A percentile compares a stretch with the other conserved stretches of the same genome.
These are phyloP conservation scores for Artemisia argyi DNA, from an alignment of 129 eudicot genomes.

Conservation along the genomic window DNA sequence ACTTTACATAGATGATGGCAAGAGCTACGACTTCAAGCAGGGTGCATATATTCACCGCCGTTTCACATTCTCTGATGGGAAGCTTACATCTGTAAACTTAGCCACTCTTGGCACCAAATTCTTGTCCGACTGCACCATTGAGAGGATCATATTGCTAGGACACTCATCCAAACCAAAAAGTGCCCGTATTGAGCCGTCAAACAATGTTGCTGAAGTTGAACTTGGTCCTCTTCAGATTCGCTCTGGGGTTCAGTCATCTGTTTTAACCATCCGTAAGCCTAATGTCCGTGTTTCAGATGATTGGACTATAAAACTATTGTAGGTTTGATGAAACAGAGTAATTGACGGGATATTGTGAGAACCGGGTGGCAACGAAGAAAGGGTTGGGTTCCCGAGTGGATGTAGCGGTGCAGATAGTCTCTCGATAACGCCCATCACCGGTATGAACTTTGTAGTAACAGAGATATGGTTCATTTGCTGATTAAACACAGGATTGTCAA, in stretches of 20 bases:
- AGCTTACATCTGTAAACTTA: slow-evolving; percentile 64
- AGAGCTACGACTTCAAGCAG: slow-evolving; percentile 77
- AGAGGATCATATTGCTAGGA: slow-evolving; percentile 87
- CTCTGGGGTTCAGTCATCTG: slow-evolving; percentile 42
- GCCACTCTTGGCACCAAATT: slow-evolving; percentile 34
- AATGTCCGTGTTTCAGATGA: slow-evolving; percentile 66
- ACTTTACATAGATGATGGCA: slow-evolving; percentile 87
- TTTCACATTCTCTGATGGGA: slow-evolving; percentile 63
- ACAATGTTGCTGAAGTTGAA: slow-evolving; percentile 55
- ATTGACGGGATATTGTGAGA: neutral
- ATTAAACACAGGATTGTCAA: neutral
- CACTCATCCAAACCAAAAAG: slow-evolving; percentile 49
- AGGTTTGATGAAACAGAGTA: slow-evolving; percentile 18
- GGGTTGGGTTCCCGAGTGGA: neutral
- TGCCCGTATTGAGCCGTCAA: slow-evolving; percentile 68
- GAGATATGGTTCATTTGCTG: slow-evolving; percentile 1
- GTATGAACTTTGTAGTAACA: slow-evolving; percentile 21
- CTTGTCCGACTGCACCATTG: slow-evolving; percentile 63
- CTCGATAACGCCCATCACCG: slow-evolving; percentile 7
- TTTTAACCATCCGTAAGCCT: slow-evolving; percentile 87
- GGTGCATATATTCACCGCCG: slow-evolving; percentile 93
- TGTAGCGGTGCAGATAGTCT: slow-evolving; percentile 7
- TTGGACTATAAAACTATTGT: slow-evolving; percentile 69
- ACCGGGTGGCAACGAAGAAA: slow-evolving; percentile 14
- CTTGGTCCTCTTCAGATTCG: slow-evolving; percentile 65